Base-by-base conservation (phyloP, 148 eudicot genomes). In the Pouteria glomerata region DNA sequence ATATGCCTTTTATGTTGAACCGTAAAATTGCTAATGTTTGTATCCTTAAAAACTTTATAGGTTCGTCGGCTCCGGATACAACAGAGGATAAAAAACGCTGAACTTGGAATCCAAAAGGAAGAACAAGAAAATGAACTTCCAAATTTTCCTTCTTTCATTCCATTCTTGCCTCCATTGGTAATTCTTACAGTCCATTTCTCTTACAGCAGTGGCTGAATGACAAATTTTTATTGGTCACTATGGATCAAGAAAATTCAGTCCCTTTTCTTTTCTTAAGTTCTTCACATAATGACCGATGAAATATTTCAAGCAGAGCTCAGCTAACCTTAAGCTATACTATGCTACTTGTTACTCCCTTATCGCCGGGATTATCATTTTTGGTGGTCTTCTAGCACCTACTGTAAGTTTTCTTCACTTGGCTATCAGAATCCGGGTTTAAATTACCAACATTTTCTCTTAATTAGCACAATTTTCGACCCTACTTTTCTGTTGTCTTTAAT, bases 161-260 rank as follows among this genome's bases (percentile, higher is more conserved):
- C 97, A 4, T 90, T 90, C 72, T 82, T 94, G 90, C 98, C 98
- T 75, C 97, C 98, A 66, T 73, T 94, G 95, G 98, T 94, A 77
- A 47, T 47, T 30, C 70, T 45, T 30, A 31, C 37, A 10, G 8
- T 31, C 57, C 16, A 3, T 48, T 11, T 4, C 13, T 24, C 24
- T 26, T 65, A 30, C 53, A 26, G 4, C 51, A 63, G 8, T 12
- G 33, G 45, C 68, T 63, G n/a, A 21, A 37, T 37, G 68, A 42
- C 37, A 26, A 3, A 48, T n/a, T 41, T 1, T 30, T 53, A 30
- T 19, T 24, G 1, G 7, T 48, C 3, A 2, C 53, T 48, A 8
- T 48, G 53, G 13, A 11, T 48, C 0, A 15, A 16, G 2, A 27
- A 29, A 44, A 12, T 29, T 66, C 23, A 29, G 31, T 44, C 29